Conservation (phyloP, 345 rosid species). For the Gossypioides kirkii region DNA sequence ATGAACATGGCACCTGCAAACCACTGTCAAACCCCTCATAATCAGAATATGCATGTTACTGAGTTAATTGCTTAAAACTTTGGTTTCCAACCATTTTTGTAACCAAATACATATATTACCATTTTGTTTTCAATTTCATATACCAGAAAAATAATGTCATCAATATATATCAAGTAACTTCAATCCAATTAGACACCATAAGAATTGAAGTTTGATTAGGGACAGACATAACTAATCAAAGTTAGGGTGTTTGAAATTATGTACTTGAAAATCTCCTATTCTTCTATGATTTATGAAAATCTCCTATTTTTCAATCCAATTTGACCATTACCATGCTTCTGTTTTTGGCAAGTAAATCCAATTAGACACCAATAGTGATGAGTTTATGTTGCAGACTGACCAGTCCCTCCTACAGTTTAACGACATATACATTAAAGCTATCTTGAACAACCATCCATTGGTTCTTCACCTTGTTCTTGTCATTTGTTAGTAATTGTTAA, state of each 20-base stretch:
- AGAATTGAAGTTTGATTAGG: no score
- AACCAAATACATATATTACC: not conserved
- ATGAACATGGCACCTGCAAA: slow-evolving; percentile 81
- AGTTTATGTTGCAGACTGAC: not conserved
- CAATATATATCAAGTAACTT: not conserved
- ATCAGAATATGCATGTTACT: not conserved
- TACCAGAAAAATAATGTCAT: not conserved
- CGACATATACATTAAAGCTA: not conserved
- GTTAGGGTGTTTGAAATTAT: not conserved
- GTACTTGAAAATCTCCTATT: not conserved
- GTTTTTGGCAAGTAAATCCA: not conserved
- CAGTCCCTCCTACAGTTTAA: slow-evolving; percentile 1
- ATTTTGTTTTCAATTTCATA: no score
- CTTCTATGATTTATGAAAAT: not conserved
- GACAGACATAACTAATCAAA: not conserved
- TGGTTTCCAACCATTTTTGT: not conserved
- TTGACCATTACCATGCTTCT: not conserved
- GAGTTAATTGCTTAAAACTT: not conserved
- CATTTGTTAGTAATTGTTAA: not conserved
- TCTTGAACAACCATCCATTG: not conserved
- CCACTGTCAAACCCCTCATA: slow-evolving; percentile 47
- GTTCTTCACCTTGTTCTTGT: not conserved
- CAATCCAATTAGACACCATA: not conserved
- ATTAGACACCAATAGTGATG: not conserved
- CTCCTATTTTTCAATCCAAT: not conserved